phyloP scores from a whole-genome alignment of 2,329 filamentous ascomycete genomes.

The Diaporthe velutina region DNA sequence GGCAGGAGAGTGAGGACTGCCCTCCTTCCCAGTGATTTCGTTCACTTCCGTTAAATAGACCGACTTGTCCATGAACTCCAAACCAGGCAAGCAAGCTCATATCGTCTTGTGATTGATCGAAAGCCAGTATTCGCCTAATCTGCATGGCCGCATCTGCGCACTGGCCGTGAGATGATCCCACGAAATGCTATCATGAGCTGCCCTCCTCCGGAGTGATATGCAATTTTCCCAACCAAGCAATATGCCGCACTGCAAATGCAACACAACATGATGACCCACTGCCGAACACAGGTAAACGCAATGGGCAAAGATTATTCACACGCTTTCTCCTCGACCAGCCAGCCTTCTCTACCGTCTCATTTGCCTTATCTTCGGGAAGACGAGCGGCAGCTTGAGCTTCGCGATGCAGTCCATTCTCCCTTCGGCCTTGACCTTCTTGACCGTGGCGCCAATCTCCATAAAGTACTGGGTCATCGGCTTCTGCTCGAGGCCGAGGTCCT shows the following conservation, averaged over 20 bases:
- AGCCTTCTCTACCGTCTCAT: slow-evolving; percentile 32
- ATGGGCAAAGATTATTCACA: not conserved
- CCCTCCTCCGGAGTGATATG: not conserved
- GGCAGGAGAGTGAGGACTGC: not conserved
- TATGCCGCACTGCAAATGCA: slow-evolving; percentile 5
- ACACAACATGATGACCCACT: not conserved
- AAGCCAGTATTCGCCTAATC: not conserved
- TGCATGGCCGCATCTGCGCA: not conserved
- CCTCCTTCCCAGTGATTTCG: no score
- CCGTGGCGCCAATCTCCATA: slow-evolving; percentile 79
- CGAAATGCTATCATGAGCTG: not conserved
- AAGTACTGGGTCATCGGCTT: slow-evolving; percentile 80
- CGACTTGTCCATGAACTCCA: not conserved
- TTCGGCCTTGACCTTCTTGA: slow-evolving; percentile 71
- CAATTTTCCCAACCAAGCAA: slow-evolving; percentile 8
- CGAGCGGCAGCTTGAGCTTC: slow-evolving; percentile 80
- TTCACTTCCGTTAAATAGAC: not conserved
- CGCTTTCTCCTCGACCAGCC: not conserved
- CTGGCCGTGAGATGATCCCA: not conserved
- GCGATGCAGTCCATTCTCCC: slow-evolving; percentile 71
- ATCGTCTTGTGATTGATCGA: not conserved
- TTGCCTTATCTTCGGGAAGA: slow-evolving; percentile 77
- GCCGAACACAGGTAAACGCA: not conserved
- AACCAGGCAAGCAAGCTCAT: not conserved
- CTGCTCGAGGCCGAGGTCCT: slow-evolving; percentile 80